A percentile compares a stretch with the other conserved stretches of the same genome.
Conservation (phyloP, 768 basidiomycete species). For the Nidularia sp. region DNA sequence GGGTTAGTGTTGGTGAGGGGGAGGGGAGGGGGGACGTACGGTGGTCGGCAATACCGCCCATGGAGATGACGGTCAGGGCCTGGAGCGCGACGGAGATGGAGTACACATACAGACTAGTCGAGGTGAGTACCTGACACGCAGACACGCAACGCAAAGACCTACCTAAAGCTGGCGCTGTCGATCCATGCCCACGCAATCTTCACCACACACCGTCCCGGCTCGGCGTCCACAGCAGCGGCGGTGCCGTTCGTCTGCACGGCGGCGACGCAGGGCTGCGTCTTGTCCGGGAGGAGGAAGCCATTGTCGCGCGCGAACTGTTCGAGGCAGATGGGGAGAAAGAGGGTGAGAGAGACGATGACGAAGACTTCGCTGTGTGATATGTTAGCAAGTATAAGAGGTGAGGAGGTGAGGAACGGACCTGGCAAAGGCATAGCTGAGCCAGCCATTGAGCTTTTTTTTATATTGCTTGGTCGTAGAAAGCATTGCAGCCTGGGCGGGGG, state of each 20-base stretch:
- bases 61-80: conserved; percentile 91
- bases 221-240: conserved; percentile 5
- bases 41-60: conserved; percentile 88
- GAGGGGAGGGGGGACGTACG: conserved; percentile 48
- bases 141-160: conserved; percentile 8
- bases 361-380: conserved; percentile 61
- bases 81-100: conserved; percentile 87
- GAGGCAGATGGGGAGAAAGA: conserved; percentile 80
- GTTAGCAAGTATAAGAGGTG: background rate
- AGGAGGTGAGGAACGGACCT: conserved; percentile 37
- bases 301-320: conserved; percentile 91
- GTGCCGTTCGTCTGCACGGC: conserved; percentile 11
- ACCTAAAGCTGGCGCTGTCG: conserved; percentile 93
- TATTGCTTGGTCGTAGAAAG: conserved; percentile 14
- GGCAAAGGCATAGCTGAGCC: conserved; percentile 84
- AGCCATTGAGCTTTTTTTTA: conserved; percentile 56
- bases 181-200: conserved; percentile 83
- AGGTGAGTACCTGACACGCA: background rate
- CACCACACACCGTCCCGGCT: conserved; percentile 69
- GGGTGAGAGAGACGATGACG: conserved; percentile 73
- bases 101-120: conserved; percentile 74
- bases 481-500: background rate
- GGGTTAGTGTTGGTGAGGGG: background rate
- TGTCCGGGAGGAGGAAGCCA: conserved; percentile 72
- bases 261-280: conserved; percentile 48